Evolutionary conservation across 495 filamentous ascomycete genomes (phyloP), one percentile per base, ranked within the genome.

Genomic region (Terfezia boudieri): DNA sequence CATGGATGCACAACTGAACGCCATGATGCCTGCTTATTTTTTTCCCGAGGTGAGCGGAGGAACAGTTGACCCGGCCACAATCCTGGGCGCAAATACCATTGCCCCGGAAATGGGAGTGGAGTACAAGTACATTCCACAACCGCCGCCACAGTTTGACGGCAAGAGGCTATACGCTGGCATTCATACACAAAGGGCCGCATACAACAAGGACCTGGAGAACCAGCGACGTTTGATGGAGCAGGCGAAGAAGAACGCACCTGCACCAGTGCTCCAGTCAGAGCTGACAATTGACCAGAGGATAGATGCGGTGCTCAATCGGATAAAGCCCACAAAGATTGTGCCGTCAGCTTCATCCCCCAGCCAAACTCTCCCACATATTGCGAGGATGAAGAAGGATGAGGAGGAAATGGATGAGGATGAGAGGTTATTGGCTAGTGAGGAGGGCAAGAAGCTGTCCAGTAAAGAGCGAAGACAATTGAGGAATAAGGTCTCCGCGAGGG

Each of bases 381-480:
- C 69, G 11, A 73, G 71, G 64, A 50, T 62, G 54, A 81, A 73
- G 70, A 98, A 96, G 73, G 84, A 94, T 43, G 86, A 94, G 64
- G 86, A 90, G 53, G 89, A 96, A 35, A 95, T 98, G 89, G 90
- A 99, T 67, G 87, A 94, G 66, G 90, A 99, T 61, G 90, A 96
- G 73, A 73, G 84, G 56, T 71, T 96, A 3, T 74, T 99, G 14
- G 85, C 84, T 6, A 94, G 87, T 58, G 90, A 96, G 61, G 89
- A 93, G 68, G 90, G 89, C 49, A 99, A 99, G 78, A 94, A 93
- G 69, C 74, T 99, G 41, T 86, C 76, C 67, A 87, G 83, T 72
- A 94, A 94, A 67, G 86, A 95, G 70, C 78, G 90, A 41, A 78
- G 90, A 38, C 90, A 96, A 67, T 70, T 99, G 6, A 78, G 90